Evolutionary conservation across 805 yeast species (phyloP), one percentile per base, ranked within the genome.

Genomic region (Myxozyma lipomycoides): DNA sequence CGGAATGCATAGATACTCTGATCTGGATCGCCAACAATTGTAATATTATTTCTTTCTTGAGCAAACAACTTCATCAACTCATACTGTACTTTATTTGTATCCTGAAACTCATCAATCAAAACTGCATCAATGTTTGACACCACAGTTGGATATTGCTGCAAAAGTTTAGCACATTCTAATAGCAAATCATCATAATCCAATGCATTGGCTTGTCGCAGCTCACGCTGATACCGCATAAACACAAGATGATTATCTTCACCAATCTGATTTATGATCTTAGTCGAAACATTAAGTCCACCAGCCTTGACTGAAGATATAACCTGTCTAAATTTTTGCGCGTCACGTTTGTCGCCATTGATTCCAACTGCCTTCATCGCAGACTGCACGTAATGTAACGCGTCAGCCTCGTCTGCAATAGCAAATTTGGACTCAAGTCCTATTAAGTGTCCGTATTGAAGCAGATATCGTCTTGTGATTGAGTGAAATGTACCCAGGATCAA

Each of bases 11-110:
- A 91, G 21, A 91, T 91, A 62, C 95, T 83, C 67, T 91, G 98
- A 66, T 93, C 96, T 0, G 96, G 96, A 64, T 91, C 98, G 1
- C 98, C 98, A 1, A 91, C 97, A 1, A 89, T 82, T 0, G 97
- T 86, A 6, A 91, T 76, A 51, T 82, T 82, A 53, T 79, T 64
- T 34, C 72, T 73, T 18, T 63, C 46, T 18, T 68, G 65, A 0
- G 82, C 73, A 28, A 84, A 67, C 3, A 71, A 69, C 54, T 75
- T 76, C 73, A 87, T 76, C 41, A 93, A 70, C 48, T 79, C 78
- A 56, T 88, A 72, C 64, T 91, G 98, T 17, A 88, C 73, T 32
- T 72, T 72, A 60, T 85, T 87, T 0, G 97, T 89, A 61, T 93
- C 98, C 69, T 91, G 98, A 62, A 89, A 91, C 67, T 91, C 98